These are phyloP conservation scores for Magnusiomyces paraingens DNA, from an alignment of 1,139 yeast species.

Conservation along the genomic window DNA sequence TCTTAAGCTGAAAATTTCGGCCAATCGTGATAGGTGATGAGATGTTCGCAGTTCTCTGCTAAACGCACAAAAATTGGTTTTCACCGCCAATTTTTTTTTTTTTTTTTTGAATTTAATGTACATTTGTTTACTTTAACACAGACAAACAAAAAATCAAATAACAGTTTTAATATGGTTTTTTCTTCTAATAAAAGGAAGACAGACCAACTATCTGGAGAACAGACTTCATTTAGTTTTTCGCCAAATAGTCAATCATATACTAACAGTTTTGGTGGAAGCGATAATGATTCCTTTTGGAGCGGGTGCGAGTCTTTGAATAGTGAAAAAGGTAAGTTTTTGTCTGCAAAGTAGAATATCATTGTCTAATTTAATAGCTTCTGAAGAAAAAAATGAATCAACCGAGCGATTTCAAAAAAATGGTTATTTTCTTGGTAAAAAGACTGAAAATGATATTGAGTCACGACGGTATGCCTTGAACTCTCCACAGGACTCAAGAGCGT, in stretches of 20 bases:
- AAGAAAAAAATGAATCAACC: neutral
- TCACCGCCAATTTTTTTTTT: neutral
- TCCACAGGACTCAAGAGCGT: too few species aligned
- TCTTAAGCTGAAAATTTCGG: neutral
- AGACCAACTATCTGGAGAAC: neutral
- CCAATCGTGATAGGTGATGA: neutral
- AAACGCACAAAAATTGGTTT: neutral
- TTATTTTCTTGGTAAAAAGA: too few species aligned
- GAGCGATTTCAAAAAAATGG: neutral
- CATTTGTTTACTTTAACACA: neutral
- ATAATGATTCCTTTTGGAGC: too few species aligned
- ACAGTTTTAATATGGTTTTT: neutral
- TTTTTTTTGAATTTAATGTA: neutral
- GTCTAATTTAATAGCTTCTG: neutral
- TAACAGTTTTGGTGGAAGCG: neutral
- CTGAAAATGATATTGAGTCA: too few species aligned
- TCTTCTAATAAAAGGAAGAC: neutral
- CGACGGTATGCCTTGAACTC: too few species aligned
- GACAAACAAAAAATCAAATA: neutral
- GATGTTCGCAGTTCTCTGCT: neutral
- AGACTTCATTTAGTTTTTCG: neutral
- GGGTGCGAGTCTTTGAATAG: too few species aligned
- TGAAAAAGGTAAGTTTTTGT: too few species aligned
- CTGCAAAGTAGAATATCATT: too few species aligned
- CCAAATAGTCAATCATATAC: too few species aligned